Conservation (phyloP, 805 yeast species). For the Komagataella phaffii region DNA sequence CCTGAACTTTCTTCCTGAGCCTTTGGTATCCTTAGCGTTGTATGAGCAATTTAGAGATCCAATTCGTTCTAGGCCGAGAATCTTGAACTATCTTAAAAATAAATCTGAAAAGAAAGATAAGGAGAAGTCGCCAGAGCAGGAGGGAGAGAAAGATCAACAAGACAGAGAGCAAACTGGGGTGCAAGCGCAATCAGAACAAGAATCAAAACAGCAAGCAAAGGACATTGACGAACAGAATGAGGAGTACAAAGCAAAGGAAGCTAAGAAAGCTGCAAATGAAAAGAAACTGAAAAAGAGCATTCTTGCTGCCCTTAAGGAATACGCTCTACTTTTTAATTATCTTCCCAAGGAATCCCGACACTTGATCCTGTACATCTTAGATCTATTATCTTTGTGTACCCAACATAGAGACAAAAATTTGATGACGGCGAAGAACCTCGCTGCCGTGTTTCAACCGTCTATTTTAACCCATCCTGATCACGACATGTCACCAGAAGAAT, state of each 20-base stretch:
- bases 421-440: slow-evolving; percentile 88
- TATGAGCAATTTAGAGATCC: slow-evolving; percentile 77
- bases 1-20: slow-evolving; percentile 82
- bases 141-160: slow-evolving; percentile 1
- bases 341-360: slow-evolving; percentile 76
- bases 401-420: slow-evolving; percentile 63
- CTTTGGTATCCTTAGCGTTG: slow-evolving; percentile 65
- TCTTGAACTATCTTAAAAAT: slow-evolving; percentile 40
- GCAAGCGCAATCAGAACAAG: slow-evolving; percentile 1
- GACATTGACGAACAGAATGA: neutral
- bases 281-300: slow-evolving; percentile 52
- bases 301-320: slow-evolving; percentile 54
- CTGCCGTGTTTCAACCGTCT: slow-evolving; percentile 97
- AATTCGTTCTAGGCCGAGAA: slow-evolving; percentile 47
- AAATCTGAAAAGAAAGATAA: neutral
- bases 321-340: slow-evolving; percentile 51
- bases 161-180: neutral
- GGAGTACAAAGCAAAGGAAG: neutral
- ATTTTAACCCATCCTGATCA: slow-evolving; percentile 85
- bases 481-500: slow-evolving; percentile 86
- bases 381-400: slow-evolving; percentile 74
- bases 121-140: slow-evolving; percentile 3
- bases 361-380: slow-evolving; percentile 73
- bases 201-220: neutral
- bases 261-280: slow-evolving; percentile 29